These are phyloP conservation scores for Phytopythium montanum DNA, from an alignment of 352 stramenopile genomes.

Conservation along the genomic window DNA sequence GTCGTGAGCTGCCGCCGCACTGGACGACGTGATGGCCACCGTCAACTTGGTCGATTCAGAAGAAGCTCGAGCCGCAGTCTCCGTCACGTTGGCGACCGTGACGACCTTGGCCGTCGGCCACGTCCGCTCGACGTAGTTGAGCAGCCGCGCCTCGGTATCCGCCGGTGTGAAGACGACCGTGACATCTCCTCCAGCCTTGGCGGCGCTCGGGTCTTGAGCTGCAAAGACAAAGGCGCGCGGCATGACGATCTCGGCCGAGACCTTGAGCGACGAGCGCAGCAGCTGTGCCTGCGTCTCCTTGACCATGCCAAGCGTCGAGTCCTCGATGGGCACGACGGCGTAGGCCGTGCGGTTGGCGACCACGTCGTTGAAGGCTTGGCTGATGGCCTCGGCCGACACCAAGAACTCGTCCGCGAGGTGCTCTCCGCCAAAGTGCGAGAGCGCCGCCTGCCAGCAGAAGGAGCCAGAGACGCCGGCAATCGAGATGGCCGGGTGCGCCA, in stretches of 20 bases:
- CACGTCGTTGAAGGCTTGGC: slow-evolving; percentile 76
- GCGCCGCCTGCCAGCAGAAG: slow-evolving; percentile 71
- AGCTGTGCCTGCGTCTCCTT: slow-evolving; percentile 84
- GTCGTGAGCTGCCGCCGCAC: slow-evolving; percentile 31
- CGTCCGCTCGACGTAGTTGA: slow-evolving; percentile 59
- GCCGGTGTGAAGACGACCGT: slow-evolving; percentile 54
- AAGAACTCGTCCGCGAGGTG: slow-evolving; percentile 44
- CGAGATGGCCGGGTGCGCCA: slow-evolving; percentile 75
- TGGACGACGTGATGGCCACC: slow-evolving; percentile 53
- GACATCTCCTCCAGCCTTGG: slow-evolving; percentile 44
- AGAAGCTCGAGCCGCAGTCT: slow-evolving; percentile 42
- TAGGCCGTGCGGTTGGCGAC: slow-evolving; percentile 79
- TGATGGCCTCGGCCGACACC: slow-evolving; percentile 52
- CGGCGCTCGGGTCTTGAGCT: slow-evolving; percentile 35
- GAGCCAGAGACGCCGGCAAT: slow-evolving; percentile 65
- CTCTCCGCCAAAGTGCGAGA: slow-evolving; percentile 63
- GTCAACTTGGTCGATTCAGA: slow-evolving; percentile 22
- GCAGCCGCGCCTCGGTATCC: slow-evolving; percentile 47
- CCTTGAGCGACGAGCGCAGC: slow-evolving; percentile 68
- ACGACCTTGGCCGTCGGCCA: slow-evolving; percentile 76
- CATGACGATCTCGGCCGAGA: slow-evolving; percentile 72
- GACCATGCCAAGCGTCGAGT: slow-evolving; percentile 79
- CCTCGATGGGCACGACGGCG: slow-evolving; percentile 84
- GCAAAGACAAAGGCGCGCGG: slow-evolving; percentile 72
- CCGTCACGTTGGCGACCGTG: slow-evolving; percentile 55